Evolutionary conservation across 495 filamentous ascomycete genomes (phyloP), one percentile per base, ranked within the genome.

Genomic region (Acidiella bohemica): DNA sequence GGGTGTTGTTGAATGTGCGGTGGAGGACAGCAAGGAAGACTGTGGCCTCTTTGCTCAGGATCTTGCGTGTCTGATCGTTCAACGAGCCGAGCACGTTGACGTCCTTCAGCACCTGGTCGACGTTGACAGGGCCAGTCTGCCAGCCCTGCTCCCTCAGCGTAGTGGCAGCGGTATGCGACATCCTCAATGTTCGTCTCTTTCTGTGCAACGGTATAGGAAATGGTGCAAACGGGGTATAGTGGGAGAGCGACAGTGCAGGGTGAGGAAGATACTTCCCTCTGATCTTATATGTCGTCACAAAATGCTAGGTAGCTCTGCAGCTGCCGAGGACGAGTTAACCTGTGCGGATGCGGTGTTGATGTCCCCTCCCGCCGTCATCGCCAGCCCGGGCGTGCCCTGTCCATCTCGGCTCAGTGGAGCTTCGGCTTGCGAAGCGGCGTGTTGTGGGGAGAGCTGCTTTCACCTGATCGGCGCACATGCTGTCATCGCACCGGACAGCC

Each of bases 21-120:
- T 97, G 90, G 43, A 97, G 75, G 46, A 94, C 76, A 25, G 88
- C 84, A 16, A 97, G 73, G 68, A 96, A 99, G 44, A 84, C 84
- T 42, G 81, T 79, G 21, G 87, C 92, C 26, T 92, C 75, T 50
- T 84, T 87, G 48, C 73, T 95, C 41, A 97, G 75, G 63, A 97
- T 87, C 68, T 90, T 86, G 63, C 76, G 75, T 53, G 84, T 75
- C 53, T 81, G 67, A 38, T 87, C 80, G 52, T 71, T 72, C 54
- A 96, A 65, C 26, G 70, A 48, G 50, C 84, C 88, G 32, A 85
- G 74, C 67, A 97, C 71, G 59, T 77, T 71, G 47, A 94, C 90
- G 64, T 85, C 85, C 66, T 84, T 79, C 49, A 94, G 76, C 57
- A 92, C 78, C 12, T 42, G 37, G 12, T 51, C 43, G 17, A 40